Evolutionary conservation across 495 filamentous ascomycete species (phyloP).

Genomic region (Podospora conica): DNA sequence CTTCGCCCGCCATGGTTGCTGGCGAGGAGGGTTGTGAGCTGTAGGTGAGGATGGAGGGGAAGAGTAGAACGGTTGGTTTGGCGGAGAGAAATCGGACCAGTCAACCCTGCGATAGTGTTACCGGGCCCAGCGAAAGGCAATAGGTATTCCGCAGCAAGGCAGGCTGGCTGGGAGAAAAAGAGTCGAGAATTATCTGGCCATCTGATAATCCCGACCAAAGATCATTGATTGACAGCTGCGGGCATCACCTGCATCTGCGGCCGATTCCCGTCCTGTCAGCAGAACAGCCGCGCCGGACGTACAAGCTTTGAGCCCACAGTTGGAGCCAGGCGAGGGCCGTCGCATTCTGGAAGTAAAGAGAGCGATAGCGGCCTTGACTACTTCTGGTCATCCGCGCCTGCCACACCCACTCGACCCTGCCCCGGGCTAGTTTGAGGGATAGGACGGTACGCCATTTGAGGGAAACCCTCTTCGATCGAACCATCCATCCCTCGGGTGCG

Average conservation of each 20-base stretch:
- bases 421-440: neutral
- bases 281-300: neutral
- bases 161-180: neutral
- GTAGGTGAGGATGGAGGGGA: neutral
- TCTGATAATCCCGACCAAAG: constrained; percentile 19
- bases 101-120: neutral
- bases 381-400: neutral
- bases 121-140: neutral
- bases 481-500: neutral
- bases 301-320: neutral
- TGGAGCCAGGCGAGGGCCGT: neutral
- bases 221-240: constrained; percentile 7
- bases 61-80: neutral
- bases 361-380: neutral
- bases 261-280: neutral
- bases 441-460: neutral
- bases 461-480: neutral
- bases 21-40: neutral
- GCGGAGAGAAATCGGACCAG: neutral
- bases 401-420: neutral
- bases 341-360: neutral
- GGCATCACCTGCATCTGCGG: neutral
- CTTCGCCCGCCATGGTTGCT: constrained; percentile 37
- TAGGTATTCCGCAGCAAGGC: neutral
- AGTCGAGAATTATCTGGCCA: constrained; percentile 12